phyloP scores from a whole-genome alignment of 768 basidiomycete species.

The Boletus vinaceobasis region DNA sequence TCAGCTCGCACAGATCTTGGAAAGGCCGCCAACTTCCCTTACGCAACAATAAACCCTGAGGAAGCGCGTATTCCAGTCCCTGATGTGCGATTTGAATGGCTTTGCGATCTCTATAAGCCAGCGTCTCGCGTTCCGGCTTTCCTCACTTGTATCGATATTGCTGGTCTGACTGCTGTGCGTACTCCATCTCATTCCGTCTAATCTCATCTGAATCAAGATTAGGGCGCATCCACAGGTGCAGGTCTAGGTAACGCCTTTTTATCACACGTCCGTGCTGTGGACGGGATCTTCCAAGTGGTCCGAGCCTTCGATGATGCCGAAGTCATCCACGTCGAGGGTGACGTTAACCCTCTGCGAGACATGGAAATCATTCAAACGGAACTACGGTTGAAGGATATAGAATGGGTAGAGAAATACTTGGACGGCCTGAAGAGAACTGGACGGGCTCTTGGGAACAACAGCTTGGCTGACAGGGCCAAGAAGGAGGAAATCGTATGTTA shows the following conservation, averaged over 20 bases:
- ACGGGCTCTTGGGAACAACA: constrained; percentile 66
- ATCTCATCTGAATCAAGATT: constrained; percentile 16
- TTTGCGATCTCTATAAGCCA: constrained; percentile 89
- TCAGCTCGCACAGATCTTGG: constrained; percentile 60
- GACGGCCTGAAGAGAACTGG: constrained; percentile 73
- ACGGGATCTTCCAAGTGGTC: constrained; percentile 98
- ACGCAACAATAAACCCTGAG: constrained; percentile 91
- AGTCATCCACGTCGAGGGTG: constrained; percentile 98
- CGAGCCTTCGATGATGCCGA: constrained; percentile 99
- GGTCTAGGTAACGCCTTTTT: constrained; percentile 97
- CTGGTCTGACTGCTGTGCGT: constrained; percentile 88
- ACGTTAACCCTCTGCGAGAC: constrained; percentile 92
- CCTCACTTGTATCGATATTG: constrained; percentile 98
- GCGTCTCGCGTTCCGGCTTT: constrained; percentile 84
- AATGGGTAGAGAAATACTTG: constrained; percentile 94
- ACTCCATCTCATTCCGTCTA: not conserved
- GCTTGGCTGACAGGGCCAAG: constrained; percentile 89
- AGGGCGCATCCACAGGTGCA: constrained; percentile 97
- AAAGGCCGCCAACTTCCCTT: constrained; percentile 97
- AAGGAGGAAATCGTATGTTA: constrained; percentile 89
- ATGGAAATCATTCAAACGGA: constrained; percentile 98
- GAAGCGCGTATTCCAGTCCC: constrained; percentile 96
- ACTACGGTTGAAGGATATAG: constrained; percentile 93
- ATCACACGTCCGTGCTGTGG: constrained; percentile 95
- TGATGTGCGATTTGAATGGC: constrained; percentile 92